Evolutionary conservation across 2,329 filamentous ascomycete genomes (phyloP).

Genomic region (Leptodontidium sp.): DNA sequence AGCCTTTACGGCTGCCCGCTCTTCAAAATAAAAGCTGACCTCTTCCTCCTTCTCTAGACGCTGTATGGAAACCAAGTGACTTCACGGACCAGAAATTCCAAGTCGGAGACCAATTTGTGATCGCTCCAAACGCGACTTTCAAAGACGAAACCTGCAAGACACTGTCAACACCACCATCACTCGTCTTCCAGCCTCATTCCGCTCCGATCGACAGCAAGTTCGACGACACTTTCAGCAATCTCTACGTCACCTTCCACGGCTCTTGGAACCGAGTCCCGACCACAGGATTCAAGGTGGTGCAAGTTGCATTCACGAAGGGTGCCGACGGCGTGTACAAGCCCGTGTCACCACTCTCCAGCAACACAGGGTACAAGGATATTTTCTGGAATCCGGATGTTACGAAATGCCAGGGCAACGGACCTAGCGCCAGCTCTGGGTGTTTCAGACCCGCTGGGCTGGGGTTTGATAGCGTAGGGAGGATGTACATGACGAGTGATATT

Average conservation of each 20-base stretch:
- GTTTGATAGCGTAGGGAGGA: conserved; percentile 28
- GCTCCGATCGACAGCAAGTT: conserved; percentile 79
- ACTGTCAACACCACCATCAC: conserved; percentile 57
- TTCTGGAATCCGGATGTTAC: conserved; percentile 60
- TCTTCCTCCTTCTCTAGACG: conserved; percentile 43
- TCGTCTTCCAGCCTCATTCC: conserved; percentile 72
- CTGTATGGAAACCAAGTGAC: conserved; percentile 66
- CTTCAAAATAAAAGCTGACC: too few species aligned
- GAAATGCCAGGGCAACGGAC: conserved; percentile 34
- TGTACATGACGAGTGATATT: conserved; percentile 36
- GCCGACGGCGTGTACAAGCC: conserved; percentile 54
- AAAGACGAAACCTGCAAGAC: conserved; percentile 56
- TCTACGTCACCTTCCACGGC: conserved; percentile 65
- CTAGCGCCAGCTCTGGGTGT: conserved; percentile 31
- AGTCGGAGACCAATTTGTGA: conserved; percentile 60
- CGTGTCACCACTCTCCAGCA: conserved; percentile 52
- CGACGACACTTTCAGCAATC: conserved; percentile 61
- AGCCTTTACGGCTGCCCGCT: too few species aligned
- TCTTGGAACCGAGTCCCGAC: conserved; percentile 30
- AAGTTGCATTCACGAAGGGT: conserved; percentile 52
- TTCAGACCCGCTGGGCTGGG: conserved; percentile 33
- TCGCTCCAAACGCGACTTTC: conserved; percentile 48
- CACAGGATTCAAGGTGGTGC: conserved; percentile 58
- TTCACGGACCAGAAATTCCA: conserved; percentile 53
- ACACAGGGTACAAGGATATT: conserved; percentile 58